Evolutionary conservation across 2,329 filamentous ascomycete genomes (phyloP), one percentile per base, ranked within the genome.

Genomic region (Conoideocrella luteorostrata): DNA sequence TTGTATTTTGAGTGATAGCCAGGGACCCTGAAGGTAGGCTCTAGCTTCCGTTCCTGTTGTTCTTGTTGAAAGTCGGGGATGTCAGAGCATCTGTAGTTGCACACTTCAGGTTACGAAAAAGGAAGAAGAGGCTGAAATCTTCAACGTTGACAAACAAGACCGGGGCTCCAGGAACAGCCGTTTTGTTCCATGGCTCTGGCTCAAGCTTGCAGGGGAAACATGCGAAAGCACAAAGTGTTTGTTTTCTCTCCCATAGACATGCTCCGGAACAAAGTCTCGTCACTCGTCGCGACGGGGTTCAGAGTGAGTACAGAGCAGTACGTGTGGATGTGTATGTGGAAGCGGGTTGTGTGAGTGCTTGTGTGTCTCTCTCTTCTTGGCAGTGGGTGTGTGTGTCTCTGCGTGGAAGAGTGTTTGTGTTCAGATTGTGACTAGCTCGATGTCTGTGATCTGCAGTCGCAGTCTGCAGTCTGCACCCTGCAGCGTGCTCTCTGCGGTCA

Each of bases 151-250:
- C 18, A 15, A 45, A 44, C 37, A 38, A 28, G 30, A 46, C 21
- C n/a, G 35, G 34, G 34, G 41, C 18, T 22, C 26, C 28, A 36
- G 39, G 34, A 35, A 42, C 38, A 24, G 36, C 42, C 21, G 39
- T 34, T 22, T 42, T 28, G 42, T 47, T 26, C 41, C 46, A 45
- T 45, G 42, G 46, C 42, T 38, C 22, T 45, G 46, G 42, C 34
- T 45, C 39, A 45, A 20, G 29, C 18, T 21, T 42, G 22, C 34
- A 42, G 41, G 34, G 41, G 29, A 33, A 28, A 47, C 24, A 15
- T 22, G 40, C 35, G 15, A 21, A n/a, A 30, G 39, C 36, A 46
- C 28, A 39, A 39, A 28, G 28, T 39, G 30, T 35, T 35, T 41
- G 35, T 39, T 34, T 41, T 28, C 32, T 22, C 33, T 47, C n/a